A percentile compares a stretch with the other conserved stretches of the same genome.
These are phyloP conservation scores for Camelina neglecta DNA, from an alignment of 345 rosid species.

Conservation along the genomic window DNA sequence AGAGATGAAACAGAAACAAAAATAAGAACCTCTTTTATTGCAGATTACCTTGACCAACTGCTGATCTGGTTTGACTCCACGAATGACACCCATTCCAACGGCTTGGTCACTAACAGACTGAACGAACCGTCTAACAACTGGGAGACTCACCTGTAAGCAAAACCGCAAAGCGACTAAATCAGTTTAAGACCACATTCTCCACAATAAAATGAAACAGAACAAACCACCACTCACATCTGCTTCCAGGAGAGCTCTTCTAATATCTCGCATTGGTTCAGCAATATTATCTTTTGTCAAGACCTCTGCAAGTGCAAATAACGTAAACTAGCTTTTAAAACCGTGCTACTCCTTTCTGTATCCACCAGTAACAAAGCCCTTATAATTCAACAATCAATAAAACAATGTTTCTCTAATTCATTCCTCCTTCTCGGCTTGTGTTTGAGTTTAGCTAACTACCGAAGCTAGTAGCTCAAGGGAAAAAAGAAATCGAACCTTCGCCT, in stretches of 20 bases:
- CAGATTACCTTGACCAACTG: slow-evolving; percentile 83
- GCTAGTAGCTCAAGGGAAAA: neutral
- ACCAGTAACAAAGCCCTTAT: neutral
- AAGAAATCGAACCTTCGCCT: slow-evolving; percentile 74
- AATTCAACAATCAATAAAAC: neutral
- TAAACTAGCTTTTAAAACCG: neutral
- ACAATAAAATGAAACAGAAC: slow-evolving; percentile 1
- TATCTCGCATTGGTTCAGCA: slow-evolving; percentile 96
- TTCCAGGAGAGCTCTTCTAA: slow-evolving; percentile 94
- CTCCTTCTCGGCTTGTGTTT: neutral
- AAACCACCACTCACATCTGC: slow-evolving; percentile 80
- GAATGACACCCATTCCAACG: slow-evolving; percentile 79
- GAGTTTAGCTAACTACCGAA: neutral
- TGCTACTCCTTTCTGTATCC: neutral
- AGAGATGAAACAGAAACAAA: neutral
- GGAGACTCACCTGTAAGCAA: slow-evolving; percentile 86
- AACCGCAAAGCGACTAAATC: slow-evolving; percentile 24
- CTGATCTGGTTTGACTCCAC: slow-evolving; percentile 97
- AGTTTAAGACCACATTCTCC: neutral
- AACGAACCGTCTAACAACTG: slow-evolving; percentile 94
- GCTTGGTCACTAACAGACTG: slow-evolving; percentile 90
- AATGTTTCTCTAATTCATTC: neutral
- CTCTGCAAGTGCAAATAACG: slow-evolving; percentile 55
- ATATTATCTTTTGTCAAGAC: slow-evolving; percentile 93
- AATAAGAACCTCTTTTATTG: neutral